phyloP scores from a whole-genome alignment of 192 early-diverging fungal genomes.

The Backusella liffmaniae region DNA sequence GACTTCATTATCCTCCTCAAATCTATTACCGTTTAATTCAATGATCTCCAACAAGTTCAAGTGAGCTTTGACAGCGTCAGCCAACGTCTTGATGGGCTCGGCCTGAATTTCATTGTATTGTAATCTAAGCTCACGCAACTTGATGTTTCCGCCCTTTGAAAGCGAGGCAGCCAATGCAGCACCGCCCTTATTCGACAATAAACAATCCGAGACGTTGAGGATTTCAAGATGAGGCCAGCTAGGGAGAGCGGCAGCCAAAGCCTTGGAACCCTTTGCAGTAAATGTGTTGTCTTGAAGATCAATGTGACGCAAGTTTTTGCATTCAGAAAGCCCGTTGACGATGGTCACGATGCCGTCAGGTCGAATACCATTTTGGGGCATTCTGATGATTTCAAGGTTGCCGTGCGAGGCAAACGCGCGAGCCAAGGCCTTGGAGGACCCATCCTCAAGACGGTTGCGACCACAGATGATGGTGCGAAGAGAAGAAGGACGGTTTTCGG shows the following conservation, averaged over 20 bases:
- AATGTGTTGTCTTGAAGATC: slow-evolving; percentile 99
- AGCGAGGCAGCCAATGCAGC: slow-evolving; percentile 66
- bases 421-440: slow-evolving; percentile 71
- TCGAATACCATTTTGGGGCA: slow-evolving; percentile 98
- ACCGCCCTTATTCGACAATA: slow-evolving; percentile 75
- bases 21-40: slow-evolving; percentile 91
- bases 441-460: slow-evolving; percentile 92
- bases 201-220: slow-evolving; percentile 91
- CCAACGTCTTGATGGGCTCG: slow-evolving; percentile 64
- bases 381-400: slow-evolving; percentile 75
- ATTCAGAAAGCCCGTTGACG: slow-evolving; percentile 62
- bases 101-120: slow-evolving; percentile 90
- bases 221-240: slow-evolving; percentile 75
- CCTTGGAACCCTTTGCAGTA: slow-evolving; percentile 73
- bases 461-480: slow-evolving; percentile 86
- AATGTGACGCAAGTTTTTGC: slow-evolving; percentile 66
- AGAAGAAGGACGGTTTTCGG: slow-evolving; percentile 58
- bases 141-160: slow-evolving; percentile 48
- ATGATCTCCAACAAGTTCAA: slow-evolving; percentile 63
- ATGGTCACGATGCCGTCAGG: slow-evolving; percentile 88
- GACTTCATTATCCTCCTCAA: slow-evolving; percentile 77
- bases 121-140: slow-evolving; percentile 66
- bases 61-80: slow-evolving; percentile 63
- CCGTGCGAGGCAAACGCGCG: slow-evolving; percentile 80
- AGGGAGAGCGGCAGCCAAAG: slow-evolving; percentile 74